Evolutionary conservation across 108 stramenopile genomes (phyloP), one percentile per base, ranked within the genome.

Genomic region (Aurantiochytrium sp.): DNA sequence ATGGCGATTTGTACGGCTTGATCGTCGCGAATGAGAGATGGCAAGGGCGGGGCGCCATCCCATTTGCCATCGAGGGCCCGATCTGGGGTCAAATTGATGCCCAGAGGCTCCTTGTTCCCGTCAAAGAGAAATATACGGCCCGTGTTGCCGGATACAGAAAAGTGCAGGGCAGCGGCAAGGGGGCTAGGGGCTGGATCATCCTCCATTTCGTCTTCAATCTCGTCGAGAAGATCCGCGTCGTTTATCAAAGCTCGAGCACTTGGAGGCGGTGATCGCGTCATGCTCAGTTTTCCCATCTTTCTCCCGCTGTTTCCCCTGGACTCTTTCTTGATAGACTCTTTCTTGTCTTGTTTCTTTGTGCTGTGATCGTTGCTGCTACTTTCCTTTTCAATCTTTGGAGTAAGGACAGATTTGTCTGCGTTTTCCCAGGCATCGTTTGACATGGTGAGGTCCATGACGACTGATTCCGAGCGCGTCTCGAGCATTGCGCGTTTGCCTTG

Each of bases 81-180:
- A 3, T 83, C 51, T 5, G 73, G 49, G 23, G 6, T 28, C 21
- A 83, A 83, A 53, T 83, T 83, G 51, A 83, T 83, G 23, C 49
- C 73, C 5, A 51, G 51, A 44, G 73, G 51, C 73, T 83, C 49
- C 51, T 83, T 83, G 10, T 83, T 53, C 16, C 73, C 28, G 21
- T 83, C 73, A 83, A 51, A 83, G 49, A 83, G 49, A n/a, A 83
- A 83, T 5, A 83, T 53, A 16, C 73, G 73, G 49, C 73, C 73
- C 8, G 73, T 83, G 28, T 83, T 83, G 1, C 51, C 73, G 0
- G 49, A 51, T 10, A 83, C 51, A 12, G 44, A 51, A 28, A 83
- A 83, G 51, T 83, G 51, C 49, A 83, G 73, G 8, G 49, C n/a
- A 12, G n/a, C 23, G 51, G 44, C 51, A 12, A 53, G 28, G 16